A percentile compares a stretch with the other conserved stretches of the same genome.
These are phyloP conservation scores for Cadophora sp. DNA, from an alignment of 2,329 filamentous ascomycete genomes.

Conservation along the genomic window DNA sequence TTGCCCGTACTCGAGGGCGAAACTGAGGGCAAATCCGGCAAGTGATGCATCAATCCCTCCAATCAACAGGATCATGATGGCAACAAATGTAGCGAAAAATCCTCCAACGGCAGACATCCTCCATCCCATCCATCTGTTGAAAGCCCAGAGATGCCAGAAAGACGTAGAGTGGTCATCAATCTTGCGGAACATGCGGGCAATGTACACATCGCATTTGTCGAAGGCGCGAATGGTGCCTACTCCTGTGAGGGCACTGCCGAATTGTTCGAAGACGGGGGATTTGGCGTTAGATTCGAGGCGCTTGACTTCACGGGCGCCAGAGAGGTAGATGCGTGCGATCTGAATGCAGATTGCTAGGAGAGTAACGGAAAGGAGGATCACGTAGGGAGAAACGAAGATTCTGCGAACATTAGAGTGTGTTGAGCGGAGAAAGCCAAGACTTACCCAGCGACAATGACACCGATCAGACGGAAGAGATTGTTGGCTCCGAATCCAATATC, in stretches of 20 bases:
- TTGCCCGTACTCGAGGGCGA: constrained; percentile 72
- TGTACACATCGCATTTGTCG: constrained; percentile 70
- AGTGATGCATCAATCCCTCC: constrained; percentile 70
- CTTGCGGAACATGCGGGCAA: constrained; percentile 71
- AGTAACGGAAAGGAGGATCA: constrained; percentile 66
- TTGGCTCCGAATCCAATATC: constrained; percentile 67
- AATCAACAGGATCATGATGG: constrained; percentile 67
- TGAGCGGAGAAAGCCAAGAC: constrained; percentile 51
- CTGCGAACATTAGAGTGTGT: constrained; percentile 59
- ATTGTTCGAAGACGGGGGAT: constrained; percentile 82
- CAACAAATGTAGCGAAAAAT: constrained; percentile 70
- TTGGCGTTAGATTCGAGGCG: constrained; percentile 79
- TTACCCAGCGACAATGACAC: constrained; percentile 68
- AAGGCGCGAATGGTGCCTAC: constrained; percentile 80
- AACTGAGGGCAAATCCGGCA: constrained; percentile 78
- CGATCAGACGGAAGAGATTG: constrained; percentile 66
- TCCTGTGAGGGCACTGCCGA: constrained; percentile 74
- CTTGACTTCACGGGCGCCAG: constrained; percentile 77
- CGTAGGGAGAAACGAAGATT: constrained; percentile 70
- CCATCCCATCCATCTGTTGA: constrained; percentile 80
- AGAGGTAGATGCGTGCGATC: constrained; percentile 67
- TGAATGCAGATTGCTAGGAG: constrained; percentile 65
- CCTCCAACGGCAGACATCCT: constrained; percentile 74
- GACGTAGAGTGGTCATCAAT: constrained; percentile 73
- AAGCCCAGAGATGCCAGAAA: constrained; percentile 72